Evolutionary conservation across 2,329 filamentous ascomycete species (phyloP).

Genomic region (Talaromyces verruculosus): DNA sequence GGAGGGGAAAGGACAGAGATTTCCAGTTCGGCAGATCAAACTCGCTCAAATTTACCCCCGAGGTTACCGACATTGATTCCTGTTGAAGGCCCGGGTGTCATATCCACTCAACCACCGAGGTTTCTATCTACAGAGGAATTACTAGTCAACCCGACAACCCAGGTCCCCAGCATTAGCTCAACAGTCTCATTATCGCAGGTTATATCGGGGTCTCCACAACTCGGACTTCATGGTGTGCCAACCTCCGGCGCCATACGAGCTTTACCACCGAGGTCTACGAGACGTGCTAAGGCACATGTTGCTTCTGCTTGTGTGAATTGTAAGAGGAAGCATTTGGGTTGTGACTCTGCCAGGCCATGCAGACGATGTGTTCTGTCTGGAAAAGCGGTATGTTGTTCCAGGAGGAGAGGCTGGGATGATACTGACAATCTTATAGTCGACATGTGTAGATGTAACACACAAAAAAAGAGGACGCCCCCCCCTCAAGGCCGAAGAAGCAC

Average conservation of each 20-base stretch:
- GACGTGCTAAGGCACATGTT: slow-evolving; percentile 50
- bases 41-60: slow-evolving; percentile 14
- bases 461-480: slow-evolving; percentile 49
- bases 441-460: slow-evolving; percentile 49
- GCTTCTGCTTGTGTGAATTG: slow-evolving; percentile 52
- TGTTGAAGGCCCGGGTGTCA: slow-evolving; percentile 23
- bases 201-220: slow-evolving; percentile 28
- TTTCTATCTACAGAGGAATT: slow-evolving; percentile 19
- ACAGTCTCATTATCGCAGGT: slow-evolving; percentile 11
- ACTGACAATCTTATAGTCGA: slow-evolving; percentile 32
- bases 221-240: slow-evolving; percentile 24
- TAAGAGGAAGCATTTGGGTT: slow-evolving; percentile 50
- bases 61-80: slow-evolving; percentile 23
- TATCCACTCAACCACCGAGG: slow-evolving; percentile 16
- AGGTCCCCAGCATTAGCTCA: slow-evolving; percentile 22
- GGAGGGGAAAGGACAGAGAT: neutral
- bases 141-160: neutral
- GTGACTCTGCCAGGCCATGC: slow-evolving; percentile 48
- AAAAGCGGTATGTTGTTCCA: slow-evolving; percentile 43
- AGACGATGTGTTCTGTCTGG: slow-evolving; percentile 48
- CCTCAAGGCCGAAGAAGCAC: slow-evolving; percentile 44
- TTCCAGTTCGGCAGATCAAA: slow-evolving; percentile 1
- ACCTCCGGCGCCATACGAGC: slow-evolving; percentile 26
- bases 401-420: slow-evolving; percentile 19
- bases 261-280: slow-evolving; percentile 40